phyloP scores from a whole-genome alignment of 176 grass and related monocot genomes.

The Hsuehochloa calcarea region DNA sequence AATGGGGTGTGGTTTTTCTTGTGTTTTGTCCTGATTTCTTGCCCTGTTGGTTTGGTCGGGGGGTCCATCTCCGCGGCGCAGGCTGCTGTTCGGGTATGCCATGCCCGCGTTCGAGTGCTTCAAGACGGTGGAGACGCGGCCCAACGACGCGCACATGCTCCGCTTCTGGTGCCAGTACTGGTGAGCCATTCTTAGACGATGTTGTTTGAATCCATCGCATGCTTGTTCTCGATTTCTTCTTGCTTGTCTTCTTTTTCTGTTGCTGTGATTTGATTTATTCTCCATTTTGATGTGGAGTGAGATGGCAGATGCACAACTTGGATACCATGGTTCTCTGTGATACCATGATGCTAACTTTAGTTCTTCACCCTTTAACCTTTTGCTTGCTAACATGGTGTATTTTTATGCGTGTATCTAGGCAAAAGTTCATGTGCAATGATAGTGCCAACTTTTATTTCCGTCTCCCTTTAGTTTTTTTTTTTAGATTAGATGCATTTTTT shows the following conservation, averaged over 20 bases:
- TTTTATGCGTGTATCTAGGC: neutral
- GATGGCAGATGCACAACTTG: conserved; percentile 24
- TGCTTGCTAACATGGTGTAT: neutral
- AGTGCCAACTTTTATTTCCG: conserved; percentile 17
- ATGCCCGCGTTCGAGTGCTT: conserved; percentile 93
- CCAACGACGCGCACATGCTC: conserved; percentile 55
- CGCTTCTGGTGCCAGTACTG: conserved; percentile 97
- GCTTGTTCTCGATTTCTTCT: neutral
- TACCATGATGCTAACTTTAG: conserved; percentile 48
- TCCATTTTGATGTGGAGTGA: conserved; percentile 16
- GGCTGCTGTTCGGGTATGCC: conserved; percentile 83
- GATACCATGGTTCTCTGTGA: conserved; percentile 18
- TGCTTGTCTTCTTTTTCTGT: neutral
- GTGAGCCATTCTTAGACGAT: conserved; percentile 13
- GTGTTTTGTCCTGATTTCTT: neutral
- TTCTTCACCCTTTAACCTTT: neutral
- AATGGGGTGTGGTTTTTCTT: neutral
- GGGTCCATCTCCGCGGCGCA: neutral
- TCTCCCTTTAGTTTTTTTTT: neutral
- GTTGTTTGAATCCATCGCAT: neutral
- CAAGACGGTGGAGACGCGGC: conserved; percentile 66
- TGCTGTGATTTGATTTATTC: neutral
- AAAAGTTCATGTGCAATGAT: conserved; percentile 39
- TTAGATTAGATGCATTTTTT: neutral
- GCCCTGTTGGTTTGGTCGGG: neutral